Conservation (phyloP, 1,139 yeast species). For the Hemisphaericaspora lyxosophila region DNA sequence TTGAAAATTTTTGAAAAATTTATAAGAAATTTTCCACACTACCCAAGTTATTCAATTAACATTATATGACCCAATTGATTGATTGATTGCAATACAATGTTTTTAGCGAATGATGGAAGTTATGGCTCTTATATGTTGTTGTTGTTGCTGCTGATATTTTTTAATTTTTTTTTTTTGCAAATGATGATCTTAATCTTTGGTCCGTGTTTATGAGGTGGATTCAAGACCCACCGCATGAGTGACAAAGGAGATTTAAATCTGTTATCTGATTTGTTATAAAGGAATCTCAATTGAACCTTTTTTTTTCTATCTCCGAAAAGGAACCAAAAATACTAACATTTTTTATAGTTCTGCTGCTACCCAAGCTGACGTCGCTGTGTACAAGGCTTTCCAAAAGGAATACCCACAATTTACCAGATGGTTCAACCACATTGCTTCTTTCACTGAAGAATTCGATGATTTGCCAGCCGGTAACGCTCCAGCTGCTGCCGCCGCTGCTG, state of each 20-base stretch:
- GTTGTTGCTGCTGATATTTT: too few species aligned
- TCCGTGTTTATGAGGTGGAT: slow-evolving; percentile 96
- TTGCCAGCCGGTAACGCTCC: slow-evolving; percentile 75
- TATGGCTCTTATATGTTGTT: too few species aligned
- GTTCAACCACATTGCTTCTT: slow-evolving; percentile 96
- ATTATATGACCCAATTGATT: slow-evolving; percentile 5
- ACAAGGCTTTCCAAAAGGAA: slow-evolving; percentile 91
- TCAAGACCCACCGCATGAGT: slow-evolving; percentile 94
- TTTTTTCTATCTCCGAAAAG: not conserved
- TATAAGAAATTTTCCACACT: not conserved
- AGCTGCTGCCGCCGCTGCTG: slow-evolving; percentile 56
- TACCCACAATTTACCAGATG: slow-evolving; percentile 97
- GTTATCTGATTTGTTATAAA: slow-evolving; percentile 29
- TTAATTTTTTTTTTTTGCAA: slow-evolving; percentile 7
- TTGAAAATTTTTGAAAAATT: not conserved
- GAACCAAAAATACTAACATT: slow-evolving; percentile 11
- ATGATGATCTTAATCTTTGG: slow-evolving; percentile 81
- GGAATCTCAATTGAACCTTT: not conserved
- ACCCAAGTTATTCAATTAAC: too few species aligned
- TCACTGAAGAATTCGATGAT: slow-evolving; percentile 75
- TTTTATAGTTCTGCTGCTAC: slow-evolving; percentile 70
- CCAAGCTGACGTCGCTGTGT: slow-evolving; percentile 93
- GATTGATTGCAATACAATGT: slow-evolving; percentile 10
- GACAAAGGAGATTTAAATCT: slow-evolving; percentile 59
- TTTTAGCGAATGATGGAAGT: too few species aligned